Base-by-base conservation (phyloP, 768 basidiomycete genomes). In the Hirschioporus abietinus region DNA sequence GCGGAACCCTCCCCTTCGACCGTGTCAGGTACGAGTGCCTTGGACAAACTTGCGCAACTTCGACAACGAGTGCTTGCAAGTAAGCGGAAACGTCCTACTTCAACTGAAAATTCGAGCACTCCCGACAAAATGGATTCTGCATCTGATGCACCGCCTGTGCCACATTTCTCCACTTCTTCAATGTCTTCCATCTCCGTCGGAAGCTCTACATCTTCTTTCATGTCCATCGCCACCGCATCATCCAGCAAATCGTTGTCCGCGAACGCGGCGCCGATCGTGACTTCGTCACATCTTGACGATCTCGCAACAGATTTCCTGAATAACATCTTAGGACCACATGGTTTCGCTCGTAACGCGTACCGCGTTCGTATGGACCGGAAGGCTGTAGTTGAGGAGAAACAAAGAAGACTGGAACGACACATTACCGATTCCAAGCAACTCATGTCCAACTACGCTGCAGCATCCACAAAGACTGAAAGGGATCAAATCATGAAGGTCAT, bases 361-460 rank as follows among this genome's bases (percentile, higher is more conserved):
- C 42, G 12, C 15, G 42, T 20, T 3, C 42, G 42, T 20, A 20
- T 52, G 20, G 42, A 52, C 6, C 42, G 20, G 42, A 52, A 52
- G 42, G 42, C 42, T 52, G 20, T 52, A 5, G 42, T 52, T 15
- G 42, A 52, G 12, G 42, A 52, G 42, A 61, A 61, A 23, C 60
- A 61, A 34, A 61, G 30, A 34, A 25, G 60, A 61, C 18, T 61
- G 9, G 60, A 61, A 24, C 60, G 60, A 15, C 60, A 61, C 30
- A 61, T 61, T 24, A 9, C 30, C 2, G 60, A 61, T 9, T 25
- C 25, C 4, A 61, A 61, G 23, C 25, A 25, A 25, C 60, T 61
- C 60, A 61, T 61, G 60, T 25, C 60, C 20, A 25, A 61, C 2
- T 34, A 25, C 24, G 60, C 9, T 15, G 60, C 15, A 7, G 60